Evolutionary conservation across 2,329 filamentous ascomycete genomes (phyloP).

Genomic region (Paecilomyces variotii): DNA sequence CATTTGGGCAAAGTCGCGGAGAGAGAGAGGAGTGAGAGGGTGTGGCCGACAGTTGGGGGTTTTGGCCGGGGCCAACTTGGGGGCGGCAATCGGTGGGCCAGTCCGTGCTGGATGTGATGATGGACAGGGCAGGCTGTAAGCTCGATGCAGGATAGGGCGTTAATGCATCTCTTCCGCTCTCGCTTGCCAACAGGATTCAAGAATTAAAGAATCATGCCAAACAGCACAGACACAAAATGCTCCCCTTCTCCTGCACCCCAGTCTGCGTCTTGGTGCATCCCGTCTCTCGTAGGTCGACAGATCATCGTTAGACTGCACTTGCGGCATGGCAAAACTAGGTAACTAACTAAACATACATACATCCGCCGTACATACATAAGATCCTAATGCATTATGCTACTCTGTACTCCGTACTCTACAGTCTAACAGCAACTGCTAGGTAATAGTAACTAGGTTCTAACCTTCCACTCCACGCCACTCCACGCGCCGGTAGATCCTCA

Average conservation of each 20-base stretch:
- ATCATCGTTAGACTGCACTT: background rate
- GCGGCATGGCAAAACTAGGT: background rate
- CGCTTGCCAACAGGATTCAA: background rate
- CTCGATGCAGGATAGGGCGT: background rate
- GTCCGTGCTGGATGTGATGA: background rate
- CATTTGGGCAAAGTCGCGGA: background rate
- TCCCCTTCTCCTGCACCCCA: background rate
- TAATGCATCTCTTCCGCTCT: background rate
- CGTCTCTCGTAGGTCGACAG: background rate
- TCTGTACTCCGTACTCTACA: background rate
- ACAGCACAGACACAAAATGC: background rate
- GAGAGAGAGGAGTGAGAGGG: background rate
- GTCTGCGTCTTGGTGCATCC: background rate
- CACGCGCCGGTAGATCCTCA: background rate
- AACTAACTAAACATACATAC: background rate
- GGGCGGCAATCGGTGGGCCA: background rate
- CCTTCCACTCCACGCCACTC: background rate
- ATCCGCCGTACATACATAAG: background rate
- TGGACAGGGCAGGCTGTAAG: background rate
- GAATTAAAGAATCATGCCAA: too few species aligned
- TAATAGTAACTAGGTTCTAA: background rate
- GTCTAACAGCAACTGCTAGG: background rate
- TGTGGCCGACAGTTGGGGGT: background rate
- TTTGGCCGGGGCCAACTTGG: background rate
- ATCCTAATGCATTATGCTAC: background rate